A percentile compares a stretch with the other conserved stretches of the same genome.
Evolutionary conservation across 129 eudicot genomes (phyloP).

Genomic region (Tagetes patula): DNA sequence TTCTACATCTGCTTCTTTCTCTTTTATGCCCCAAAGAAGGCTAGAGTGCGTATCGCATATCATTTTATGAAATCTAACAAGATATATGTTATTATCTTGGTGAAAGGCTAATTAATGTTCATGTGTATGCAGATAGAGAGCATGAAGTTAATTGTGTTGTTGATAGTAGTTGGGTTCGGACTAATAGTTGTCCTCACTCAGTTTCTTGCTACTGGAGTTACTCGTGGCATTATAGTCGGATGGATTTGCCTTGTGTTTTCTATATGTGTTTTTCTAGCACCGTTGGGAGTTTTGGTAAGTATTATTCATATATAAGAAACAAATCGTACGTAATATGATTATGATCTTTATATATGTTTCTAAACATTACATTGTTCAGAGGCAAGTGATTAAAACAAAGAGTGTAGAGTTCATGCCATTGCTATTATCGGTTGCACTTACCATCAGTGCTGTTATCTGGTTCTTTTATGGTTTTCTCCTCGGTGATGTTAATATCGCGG

Average conservation of each 20-base stretch:
- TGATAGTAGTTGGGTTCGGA: constrained; percentile 28
- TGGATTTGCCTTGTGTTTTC: constrained; percentile 61
- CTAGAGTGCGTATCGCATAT: constrained; percentile 37
- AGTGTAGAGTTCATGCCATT: constrained; percentile 38
- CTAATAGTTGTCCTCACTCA: constrained; percentile 24
- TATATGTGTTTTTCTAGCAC: constrained; percentile 57
- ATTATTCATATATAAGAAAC: neutral
- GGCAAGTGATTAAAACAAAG: constrained; percentile 35
- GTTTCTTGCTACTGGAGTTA: constrained; percentile 19
- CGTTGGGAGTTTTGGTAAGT: constrained; percentile 66
- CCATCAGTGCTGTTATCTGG: constrained; percentile 27
- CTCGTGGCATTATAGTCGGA: constrained; percentile 24
- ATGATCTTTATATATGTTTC: neutral
- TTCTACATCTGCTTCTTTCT: constrained; percentile 46
- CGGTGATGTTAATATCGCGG: constrained; percentile 33
- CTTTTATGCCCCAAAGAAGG: constrained; percentile 25
- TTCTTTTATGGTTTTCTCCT: constrained; percentile 31
- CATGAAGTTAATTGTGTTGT: constrained; percentile 36
- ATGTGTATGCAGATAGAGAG: constrained; percentile 44
- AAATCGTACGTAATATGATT: neutral
- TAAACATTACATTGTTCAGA: constrained; percentile 11
- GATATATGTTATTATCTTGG: neutral
- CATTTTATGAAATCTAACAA: neutral
- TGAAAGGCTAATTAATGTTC: neutral
- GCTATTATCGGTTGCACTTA: constrained; percentile 28